Percentiles rank a stretch among this genome's conserved stretches.
Evolutionary conservation across 768 basidiomycete genomes (phyloP).

Genomic region (Agaricus blazei): DNA sequence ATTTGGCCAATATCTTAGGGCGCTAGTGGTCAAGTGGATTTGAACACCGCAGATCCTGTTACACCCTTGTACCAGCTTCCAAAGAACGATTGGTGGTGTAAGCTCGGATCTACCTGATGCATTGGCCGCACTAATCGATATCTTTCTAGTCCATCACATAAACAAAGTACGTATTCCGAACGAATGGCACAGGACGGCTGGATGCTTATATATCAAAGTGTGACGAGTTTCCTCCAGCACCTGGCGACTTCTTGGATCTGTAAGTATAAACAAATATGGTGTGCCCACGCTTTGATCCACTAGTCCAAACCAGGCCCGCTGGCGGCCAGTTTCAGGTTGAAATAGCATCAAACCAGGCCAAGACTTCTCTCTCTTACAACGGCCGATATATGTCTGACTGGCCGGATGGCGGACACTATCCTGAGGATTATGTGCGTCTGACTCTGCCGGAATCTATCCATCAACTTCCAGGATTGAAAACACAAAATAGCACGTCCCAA

Average conservation of each 20-base stretch:
- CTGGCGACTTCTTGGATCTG: conserved; percentile 38
- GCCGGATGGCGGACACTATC: conserved; percentile 40
- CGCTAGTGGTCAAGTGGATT: conserved; percentile 21
- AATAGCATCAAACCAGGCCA: conserved; percentile 43
- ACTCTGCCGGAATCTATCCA: background rate
- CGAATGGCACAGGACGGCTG: background rate
- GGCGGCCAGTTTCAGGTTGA: conserved; percentile 44
- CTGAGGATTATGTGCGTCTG: conserved; percentile 38
- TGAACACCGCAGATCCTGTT: conserved; percentile 34
- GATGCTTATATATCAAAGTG: conserved; percentile 22
- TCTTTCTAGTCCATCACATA: conserved; percentile 28
- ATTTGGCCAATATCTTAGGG: conserved; percentile 21
- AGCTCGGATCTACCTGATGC: conserved; percentile 12
- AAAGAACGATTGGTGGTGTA: conserved; percentile 43
- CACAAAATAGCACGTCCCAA: conserved; percentile 25
- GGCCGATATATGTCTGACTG: conserved; percentile 34
- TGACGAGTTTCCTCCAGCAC: conserved; percentile 35
- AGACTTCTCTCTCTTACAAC: conserved; percentile 38
- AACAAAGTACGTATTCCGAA: conserved; percentile 22
- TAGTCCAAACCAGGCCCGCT: conserved; percentile 32
- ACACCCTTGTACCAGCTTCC: conserved; percentile 37
- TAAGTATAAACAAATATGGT: conserved; percentile 17
- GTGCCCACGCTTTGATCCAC: background rate
- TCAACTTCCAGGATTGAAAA: background rate
- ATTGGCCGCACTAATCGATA: conserved; percentile 4